Conservation (phyloP, 1,139 yeast genomes). For the Wickerhamomyces sp. region DNA sequence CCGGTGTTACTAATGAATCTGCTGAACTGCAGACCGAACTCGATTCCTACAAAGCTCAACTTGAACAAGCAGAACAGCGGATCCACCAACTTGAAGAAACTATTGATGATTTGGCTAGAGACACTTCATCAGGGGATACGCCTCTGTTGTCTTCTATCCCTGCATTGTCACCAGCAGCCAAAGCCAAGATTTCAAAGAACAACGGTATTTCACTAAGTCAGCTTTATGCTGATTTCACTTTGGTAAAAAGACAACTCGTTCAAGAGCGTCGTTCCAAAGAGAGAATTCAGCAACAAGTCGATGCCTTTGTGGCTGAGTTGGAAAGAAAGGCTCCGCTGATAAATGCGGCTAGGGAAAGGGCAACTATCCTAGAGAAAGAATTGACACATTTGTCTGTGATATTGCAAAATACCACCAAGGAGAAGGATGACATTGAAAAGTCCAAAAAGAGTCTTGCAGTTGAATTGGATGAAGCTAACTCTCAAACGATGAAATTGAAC, state of each 20-base stretch:
- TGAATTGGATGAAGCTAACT: conserved; percentile 31
- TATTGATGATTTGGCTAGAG: conserved; percentile 33
- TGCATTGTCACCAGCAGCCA: conserved; percentile 37
- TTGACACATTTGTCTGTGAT: conserved; percentile 45
- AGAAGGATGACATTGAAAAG: conserved; percentile 31
- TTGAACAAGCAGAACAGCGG: conserved; percentile 25
- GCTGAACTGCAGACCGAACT: conserved; percentile 26
- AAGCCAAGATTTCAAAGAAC: conserved; percentile 39
- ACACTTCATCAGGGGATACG: conserved; percentile 7
- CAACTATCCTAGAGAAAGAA: conserved; percentile 42
- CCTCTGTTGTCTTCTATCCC: conserved; percentile 12
- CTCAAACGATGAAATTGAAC: conserved; percentile 39
- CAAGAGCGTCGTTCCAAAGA: conserved; percentile 71
- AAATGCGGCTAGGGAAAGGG: conserved; percentile 58
- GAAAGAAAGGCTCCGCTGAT: conserved; percentile 78
- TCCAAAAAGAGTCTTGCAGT: conserved; percentile 20
- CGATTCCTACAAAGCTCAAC: conserved; percentile 29
- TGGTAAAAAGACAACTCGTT: conserved; percentile 60
- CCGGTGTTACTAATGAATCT: conserved; percentile 31
- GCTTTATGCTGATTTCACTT: conserved; percentile 60
- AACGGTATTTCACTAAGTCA: conserved; percentile 63
- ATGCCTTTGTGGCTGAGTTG: conserved; percentile 66
- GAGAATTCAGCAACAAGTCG: conserved; percentile 64
- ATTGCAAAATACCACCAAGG: conserved; percentile 41
- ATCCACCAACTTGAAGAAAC: conserved; percentile 39